These are phyloP conservation scores for Onygena corvina DNA, from an alignment of 2,329 filamentous ascomycete species.

Conservation along the genomic window DNA sequence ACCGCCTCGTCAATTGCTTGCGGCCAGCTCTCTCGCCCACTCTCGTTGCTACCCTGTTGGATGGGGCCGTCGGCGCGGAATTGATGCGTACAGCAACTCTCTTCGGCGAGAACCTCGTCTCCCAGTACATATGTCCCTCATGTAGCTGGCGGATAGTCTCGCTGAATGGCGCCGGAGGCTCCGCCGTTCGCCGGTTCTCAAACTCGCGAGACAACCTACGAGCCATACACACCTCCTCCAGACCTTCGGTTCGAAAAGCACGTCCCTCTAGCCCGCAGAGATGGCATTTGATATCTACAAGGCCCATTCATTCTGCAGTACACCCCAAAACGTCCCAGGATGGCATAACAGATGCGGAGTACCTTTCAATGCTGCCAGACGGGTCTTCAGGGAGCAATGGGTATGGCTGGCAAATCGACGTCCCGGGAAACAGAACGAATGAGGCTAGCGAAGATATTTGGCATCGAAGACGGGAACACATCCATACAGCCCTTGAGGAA, in stretches of 20 bases:
- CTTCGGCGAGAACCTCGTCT: slow-evolving; percentile 21
- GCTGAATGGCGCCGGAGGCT: slow-evolving; percentile 9
- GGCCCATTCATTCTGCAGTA: neutral
- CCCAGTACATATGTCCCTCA: slow-evolving; percentile 21
- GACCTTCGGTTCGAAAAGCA: slow-evolving; percentile 2
- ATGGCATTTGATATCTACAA: slow-evolving; percentile 4
- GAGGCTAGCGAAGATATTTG: neutral
- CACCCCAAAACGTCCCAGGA: neutral
- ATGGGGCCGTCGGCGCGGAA: neutral
- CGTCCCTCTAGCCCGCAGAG: neutral
- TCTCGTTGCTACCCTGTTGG: neutral
- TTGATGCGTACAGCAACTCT: slow-evolving; percentile 16
- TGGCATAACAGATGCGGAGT: neutral
- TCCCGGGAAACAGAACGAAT: neutral
- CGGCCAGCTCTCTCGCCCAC: neutral
- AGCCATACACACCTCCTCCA: slow-evolving; percentile 7
- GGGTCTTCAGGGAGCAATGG: no score
- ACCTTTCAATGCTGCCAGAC: no score
- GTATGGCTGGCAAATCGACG: neutral
- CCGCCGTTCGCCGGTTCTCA: neutral
- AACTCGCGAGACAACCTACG: slow-evolving; percentile 5
- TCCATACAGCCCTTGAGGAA: slow-evolving; percentile 20
- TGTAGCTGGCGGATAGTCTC: slow-evolving; percentile 17
- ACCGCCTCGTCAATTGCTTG: no score
- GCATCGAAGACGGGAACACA: slow-evolving; percentile 3